These are phyloP conservation scores for Knufia petricola DNA, from an alignment of 2,329 filamentous ascomycete genomes.

Conservation along the genomic window DNA sequence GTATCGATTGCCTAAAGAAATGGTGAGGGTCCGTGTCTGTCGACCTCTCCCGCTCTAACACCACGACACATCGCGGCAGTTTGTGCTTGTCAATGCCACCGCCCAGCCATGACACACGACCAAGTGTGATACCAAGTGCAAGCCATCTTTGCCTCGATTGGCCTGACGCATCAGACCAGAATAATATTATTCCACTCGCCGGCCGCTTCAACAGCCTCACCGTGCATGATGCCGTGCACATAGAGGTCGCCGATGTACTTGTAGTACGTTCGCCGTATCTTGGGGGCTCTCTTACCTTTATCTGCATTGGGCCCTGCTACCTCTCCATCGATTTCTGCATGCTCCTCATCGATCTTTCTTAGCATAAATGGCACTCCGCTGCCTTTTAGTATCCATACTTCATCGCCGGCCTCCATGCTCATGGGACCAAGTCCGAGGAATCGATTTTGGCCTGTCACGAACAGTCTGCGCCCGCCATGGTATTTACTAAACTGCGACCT, in stretches of 20 bases:
- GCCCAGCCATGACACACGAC: too few relatives aligned
- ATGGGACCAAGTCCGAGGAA: constrained; percentile 12
- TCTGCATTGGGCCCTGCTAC: neutral
- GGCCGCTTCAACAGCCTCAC: neutral
- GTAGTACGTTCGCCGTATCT: neutral
- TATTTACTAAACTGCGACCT: constrained; percentile 5
- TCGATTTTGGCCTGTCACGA: constrained; percentile 10
- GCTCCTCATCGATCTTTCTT: neutral
- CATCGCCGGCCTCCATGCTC: constrained; percentile 10
- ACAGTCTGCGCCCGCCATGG: constrained; percentile 12
- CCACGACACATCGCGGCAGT: too few relatives aligned
- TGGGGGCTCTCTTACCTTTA: neutral
- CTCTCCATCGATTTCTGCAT: neutral
- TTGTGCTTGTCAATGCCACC: too few relatives aligned
- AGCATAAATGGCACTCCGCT: constrained; percentile 13
- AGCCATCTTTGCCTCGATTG: too few relatives aligned
- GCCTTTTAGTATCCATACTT: constrained; percentile 16
- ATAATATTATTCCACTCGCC: neutral
- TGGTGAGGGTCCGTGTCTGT: too few relatives aligned
- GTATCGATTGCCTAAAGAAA: too few relatives aligned
- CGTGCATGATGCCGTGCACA: constrained; percentile 10
- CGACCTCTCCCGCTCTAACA: too few relatives aligned
- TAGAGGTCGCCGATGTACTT: constrained; percentile 7
- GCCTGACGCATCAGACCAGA: neutral
- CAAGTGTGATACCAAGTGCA: too few relatives aligned